A percentile compares a stretch with the other conserved stretches of the same genome.
Conservation (phyloP, 306 rosid species). For the Quercus engelmannii region DNA sequence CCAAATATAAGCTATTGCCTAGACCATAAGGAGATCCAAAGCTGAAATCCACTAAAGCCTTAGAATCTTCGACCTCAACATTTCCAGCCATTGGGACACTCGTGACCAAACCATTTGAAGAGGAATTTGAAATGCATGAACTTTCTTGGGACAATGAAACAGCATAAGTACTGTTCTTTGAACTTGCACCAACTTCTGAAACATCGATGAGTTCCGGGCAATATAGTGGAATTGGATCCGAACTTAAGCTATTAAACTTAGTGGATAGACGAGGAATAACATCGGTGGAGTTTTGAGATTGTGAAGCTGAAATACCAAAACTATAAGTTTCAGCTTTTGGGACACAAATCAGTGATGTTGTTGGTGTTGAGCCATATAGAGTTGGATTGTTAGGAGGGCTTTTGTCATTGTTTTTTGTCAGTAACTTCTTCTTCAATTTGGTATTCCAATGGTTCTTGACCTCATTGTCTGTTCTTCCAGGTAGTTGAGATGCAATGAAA, state of each 20-base stretch:
- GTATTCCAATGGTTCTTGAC: slow-evolving; percentile 93
- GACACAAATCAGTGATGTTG: slow-evolving; percentile 2
- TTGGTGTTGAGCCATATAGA: slow-evolving; percentile 18
- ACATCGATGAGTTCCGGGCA: slow-evolving; percentile 18
- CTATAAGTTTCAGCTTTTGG: slow-evolving; percentile 23
- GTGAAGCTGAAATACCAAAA: slow-evolving; percentile 19
- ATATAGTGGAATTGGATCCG: slow-evolving; percentile 14
- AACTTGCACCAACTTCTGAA: slow-evolving; percentile 34
- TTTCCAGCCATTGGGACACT: slow-evolving; percentile 21
- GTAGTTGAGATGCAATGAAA: slow-evolving; percentile 65
- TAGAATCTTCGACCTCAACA: slow-evolving; percentile 24
- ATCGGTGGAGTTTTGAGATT: slow-evolving; percentile 16
- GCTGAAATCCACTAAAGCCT: slow-evolving; percentile 42
- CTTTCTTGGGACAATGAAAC: slow-evolving; percentile 43
- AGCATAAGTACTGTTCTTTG: slow-evolving; percentile 10
- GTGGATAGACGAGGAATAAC: slow-evolving; percentile 14
- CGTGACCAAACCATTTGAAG: slow-evolving; percentile 32
- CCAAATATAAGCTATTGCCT: slow-evolving; percentile 28
- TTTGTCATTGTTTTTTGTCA: slow-evolving; percentile 12
- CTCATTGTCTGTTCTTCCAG: slow-evolving; percentile 91
- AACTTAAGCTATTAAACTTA: slow-evolving; percentile 8
- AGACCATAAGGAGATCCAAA: slow-evolving; percentile 44
- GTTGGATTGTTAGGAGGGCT: slow-evolving; percentile 13
- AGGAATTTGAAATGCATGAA: slow-evolving; percentile 40
- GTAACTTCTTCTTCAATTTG: slow-evolving; percentile 64